Base-by-base conservation (phyloP, 1,139 yeast genomes). In the Blastobotrys arbuscula region DNA sequence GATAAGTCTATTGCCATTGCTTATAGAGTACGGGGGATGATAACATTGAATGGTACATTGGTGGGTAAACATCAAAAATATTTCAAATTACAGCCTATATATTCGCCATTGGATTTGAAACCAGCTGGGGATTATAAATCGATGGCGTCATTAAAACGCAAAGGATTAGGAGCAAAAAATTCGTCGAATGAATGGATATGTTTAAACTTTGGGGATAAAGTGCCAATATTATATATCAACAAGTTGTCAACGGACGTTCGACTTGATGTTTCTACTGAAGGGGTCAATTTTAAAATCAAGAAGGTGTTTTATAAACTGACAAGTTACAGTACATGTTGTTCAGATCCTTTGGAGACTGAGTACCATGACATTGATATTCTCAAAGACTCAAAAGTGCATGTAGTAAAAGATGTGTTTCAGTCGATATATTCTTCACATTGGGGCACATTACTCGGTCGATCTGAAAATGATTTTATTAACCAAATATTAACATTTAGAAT, bases 11-110 rank as follows among this genome's bases (percentile, higher is more conserved):
- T 56, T 15, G 41, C 48, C 9, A 42, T 53, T 15, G 39, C 54
- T 20, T 56, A 56, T 37, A 50, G 50, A n/a, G 45, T 56, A 24
- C 50, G 59, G 15, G 58, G 57, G 9, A 50, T 53, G 20, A 26
- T 56, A 16, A 34, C 45, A 37, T 49, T 45, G 43, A 9, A 9
- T 15, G 31, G 23, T 9, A 45, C 23, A 6, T 36, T 44, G 28
- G 20, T 41, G 7, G 30, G 23, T 13, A 48, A 44, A 15, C 43
- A 45, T 26, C 26, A 28, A 20, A 16, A 41, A 18, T 45, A 48
- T 30, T n/a, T 48, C 20, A n/a, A 40, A 12, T 28, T 48, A 15
- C 42, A 36, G 35, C 53, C 53, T 6, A 42, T 42, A 15, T 50
- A 48, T 33, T 48, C 46, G 5, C 40, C 49, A 10, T 9, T 48